These are phyloP conservation scores for Leccinum barrowsii DNA, from an alignment of 768 basidiomycete species.

Conservation along the genomic window DNA sequence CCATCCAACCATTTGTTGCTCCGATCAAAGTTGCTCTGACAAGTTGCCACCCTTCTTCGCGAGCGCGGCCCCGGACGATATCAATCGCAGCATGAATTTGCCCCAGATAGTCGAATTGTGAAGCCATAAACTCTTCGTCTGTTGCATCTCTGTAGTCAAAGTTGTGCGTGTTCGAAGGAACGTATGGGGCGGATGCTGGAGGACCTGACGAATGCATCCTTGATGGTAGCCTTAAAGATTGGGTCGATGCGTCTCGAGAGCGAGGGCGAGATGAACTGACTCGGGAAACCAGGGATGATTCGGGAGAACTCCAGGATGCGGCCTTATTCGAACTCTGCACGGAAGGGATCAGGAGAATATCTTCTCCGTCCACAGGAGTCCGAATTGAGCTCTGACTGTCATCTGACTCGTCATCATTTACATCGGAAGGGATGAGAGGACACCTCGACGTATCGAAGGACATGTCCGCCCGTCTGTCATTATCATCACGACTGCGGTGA, in stretches of 20 bases:
- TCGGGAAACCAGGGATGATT: constrained; percentile 18
- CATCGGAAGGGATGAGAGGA: constrained; percentile 23
- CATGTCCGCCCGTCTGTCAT: constrained; percentile 6
- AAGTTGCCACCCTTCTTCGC: constrained; percentile 38
- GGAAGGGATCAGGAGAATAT: constrained; percentile 8
- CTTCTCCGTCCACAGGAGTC: constrained; percentile 27
- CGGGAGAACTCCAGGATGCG: background rate
- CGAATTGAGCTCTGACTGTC: constrained; percentile 23
- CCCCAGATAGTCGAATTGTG: constrained; percentile 25
- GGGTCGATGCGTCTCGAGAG: constrained; percentile 16
- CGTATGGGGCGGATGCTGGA: constrained; percentile 1
- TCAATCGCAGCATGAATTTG: constrained; percentile 41
- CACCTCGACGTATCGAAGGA: constrained; percentile 19
- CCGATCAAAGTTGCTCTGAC: constrained; percentile 28
- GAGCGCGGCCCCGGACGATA: constrained; percentile 40
- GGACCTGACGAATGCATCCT: background rate
- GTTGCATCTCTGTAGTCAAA: constrained; percentile 1
- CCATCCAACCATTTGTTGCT: constrained; percentile 26
- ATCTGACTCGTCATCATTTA: constrained; percentile 29
- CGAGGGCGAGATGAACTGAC: constrained; percentile 26
- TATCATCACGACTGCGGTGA: constrained; percentile 6
- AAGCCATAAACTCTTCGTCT: constrained; percentile 13
- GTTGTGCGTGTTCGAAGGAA: constrained; percentile 3
- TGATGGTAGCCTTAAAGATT: background rate
- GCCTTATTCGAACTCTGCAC: background rate